Evolutionary conservation across 176 grass and related monocot species (phyloP).

Genomic region (Carex kokanica): DNA sequence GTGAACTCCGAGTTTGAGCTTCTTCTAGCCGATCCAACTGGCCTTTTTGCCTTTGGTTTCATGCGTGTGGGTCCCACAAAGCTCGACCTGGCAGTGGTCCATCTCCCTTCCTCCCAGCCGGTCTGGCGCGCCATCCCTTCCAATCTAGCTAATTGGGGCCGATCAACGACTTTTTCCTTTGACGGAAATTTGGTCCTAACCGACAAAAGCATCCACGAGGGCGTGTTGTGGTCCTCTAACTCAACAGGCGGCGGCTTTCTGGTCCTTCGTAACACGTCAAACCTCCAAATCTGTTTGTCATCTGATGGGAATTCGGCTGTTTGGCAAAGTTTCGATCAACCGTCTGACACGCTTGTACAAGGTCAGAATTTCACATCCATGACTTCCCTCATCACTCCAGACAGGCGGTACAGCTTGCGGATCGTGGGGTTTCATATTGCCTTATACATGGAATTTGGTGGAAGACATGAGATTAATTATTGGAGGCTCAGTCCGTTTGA

Average conservation of each 20-base stretch:
- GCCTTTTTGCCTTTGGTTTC: constrained; percentile 63
- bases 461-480: constrained; percentile 38
- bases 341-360: constrained; percentile 60
- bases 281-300: constrained; percentile 38
- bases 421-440: constrained; percentile 37
- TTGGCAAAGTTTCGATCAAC: constrained; percentile 64
- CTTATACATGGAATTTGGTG: constrained; percentile 50
- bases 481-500: constrained; percentile 41
- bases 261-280: constrained; percentile 51
- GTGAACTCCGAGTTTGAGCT: constrained; percentile 43
- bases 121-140: constrained; percentile 49
- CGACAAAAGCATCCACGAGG: neutral
- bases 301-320: neutral
- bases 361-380: constrained; percentile 58
- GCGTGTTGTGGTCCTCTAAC: constrained; percentile 39
- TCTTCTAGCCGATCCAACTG: constrained; percentile 35
- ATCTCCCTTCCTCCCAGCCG: constrained; percentile 51
- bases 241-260: constrained; percentile 33
- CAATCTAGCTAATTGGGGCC: constrained; percentile 27
- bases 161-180: constrained; percentile 51
- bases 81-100: constrained; percentile 59
- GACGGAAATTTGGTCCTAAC: constrained; percentile 40
- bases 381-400: constrained; percentile 40
- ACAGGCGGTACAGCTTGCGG: constrained; percentile 42
- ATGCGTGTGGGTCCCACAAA: constrained; percentile 41